Evolutionary conservation across 768 basidiomycete genomes (phyloP), one percentile per base, ranked within the genome.

Genomic region (Lentinula aciculospora): DNA sequence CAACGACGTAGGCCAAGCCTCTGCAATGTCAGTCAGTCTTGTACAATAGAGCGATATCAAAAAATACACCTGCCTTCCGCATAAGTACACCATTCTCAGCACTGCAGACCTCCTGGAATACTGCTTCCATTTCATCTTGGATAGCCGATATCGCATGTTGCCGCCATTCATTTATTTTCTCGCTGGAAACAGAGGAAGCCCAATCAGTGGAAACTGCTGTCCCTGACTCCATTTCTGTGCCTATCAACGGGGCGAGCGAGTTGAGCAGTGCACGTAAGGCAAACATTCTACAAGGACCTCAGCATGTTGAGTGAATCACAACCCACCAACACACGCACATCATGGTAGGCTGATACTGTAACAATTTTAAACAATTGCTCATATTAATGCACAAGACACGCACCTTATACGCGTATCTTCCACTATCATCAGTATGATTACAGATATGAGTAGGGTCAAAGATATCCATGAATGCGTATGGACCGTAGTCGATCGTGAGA

Each of bases 401-500:
- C 55, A 77, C 77, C 62, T 73, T 77, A 72, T 92, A 94, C 1
- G 89, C 78, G 64, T 94, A 94, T 44, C 92, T 79, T 15, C 89
- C 89, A 57, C 76, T 78, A 48, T 82, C 81, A 64, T 97, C 94
- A 1, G 83, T 83, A 68, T 95, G 93, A 64, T 95, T 98, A 75
- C 95, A 98, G 55, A 98, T 87, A 63, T 97, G 95, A 53, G 76
- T 72, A 0, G 83, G 68, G 62, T 96, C 87, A 64, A 89, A 98
- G 3, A 94, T 83, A 66, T 98, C 95, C 94, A 96, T 97, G 72
- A 93, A 95, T 0, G 92, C 90, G 62, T 88, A 97, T 29, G 94
- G 94, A 78, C 85, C 88, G 58, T 88, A 92, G 66, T 91, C 89
- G 57, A 89, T 89, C 0, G 89, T 90, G 59, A 90, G 67, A 2